These are phyloP conservation scores for Flueggea neowawraea DNA, from an alignment of 441 rosid genomes.

Conservation along the genomic window DNA sequence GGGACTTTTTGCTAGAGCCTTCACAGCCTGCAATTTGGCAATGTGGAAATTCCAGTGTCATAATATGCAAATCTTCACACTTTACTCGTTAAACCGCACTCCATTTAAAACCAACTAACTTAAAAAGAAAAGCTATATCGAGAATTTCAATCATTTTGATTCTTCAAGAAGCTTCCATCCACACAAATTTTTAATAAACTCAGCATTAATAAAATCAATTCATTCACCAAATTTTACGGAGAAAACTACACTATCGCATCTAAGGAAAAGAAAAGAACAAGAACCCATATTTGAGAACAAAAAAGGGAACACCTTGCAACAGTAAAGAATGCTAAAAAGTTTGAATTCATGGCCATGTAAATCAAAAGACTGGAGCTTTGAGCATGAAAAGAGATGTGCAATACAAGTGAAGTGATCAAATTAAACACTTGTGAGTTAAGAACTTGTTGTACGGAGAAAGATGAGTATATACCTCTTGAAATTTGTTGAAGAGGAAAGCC, in stretches of 20 bases:
- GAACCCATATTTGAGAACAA: too few species aligned
- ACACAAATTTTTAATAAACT: too few species aligned
- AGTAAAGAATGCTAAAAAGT: too few species aligned
- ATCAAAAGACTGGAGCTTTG: not conserved
- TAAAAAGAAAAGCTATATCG: not conserved
- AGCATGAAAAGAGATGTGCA: not conserved
- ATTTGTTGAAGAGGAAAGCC: slow-evolving; percentile 68
- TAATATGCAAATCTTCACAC: not conserved
- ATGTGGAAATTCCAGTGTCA: not conserved
- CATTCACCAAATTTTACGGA: too few species aligned
- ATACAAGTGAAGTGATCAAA: not conserved
- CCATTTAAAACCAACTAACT: not conserved
- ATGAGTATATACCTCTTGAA: slow-evolving; percentile 52
- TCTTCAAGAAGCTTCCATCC: too few species aligned
- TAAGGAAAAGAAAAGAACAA: too few species aligned
- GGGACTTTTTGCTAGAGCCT: slow-evolving; percentile 59
- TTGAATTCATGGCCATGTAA: too few species aligned
- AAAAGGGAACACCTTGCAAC: too few species aligned
- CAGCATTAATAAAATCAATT: too few species aligned
- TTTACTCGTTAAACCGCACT: not conserved
- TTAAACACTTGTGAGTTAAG: not conserved
- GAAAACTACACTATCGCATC: too few species aligned
- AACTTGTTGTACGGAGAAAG: not conserved
- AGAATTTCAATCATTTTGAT: too few species aligned
- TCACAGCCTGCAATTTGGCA: slow-evolving; percentile 51